Conservation (phyloP, 495 filamentous ascomycete species). For the Annulohypoxylon bovei region DNA sequence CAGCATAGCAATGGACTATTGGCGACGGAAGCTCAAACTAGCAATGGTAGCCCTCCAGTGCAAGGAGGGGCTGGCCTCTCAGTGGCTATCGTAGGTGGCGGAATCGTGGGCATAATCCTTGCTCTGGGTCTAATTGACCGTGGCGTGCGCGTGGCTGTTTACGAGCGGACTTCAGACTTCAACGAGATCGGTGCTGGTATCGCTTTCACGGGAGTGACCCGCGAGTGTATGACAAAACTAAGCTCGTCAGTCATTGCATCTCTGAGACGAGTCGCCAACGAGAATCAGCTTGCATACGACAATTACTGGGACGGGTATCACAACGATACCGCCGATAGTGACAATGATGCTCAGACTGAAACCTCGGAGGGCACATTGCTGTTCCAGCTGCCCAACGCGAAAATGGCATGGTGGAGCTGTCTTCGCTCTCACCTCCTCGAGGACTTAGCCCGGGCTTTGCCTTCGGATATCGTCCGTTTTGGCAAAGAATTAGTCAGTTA, state of each 20-base stretch:
- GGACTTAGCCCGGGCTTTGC: constrained; percentile 60
- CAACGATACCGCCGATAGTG: background rate
- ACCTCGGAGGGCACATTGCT: constrained; percentile 34
- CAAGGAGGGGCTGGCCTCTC: background rate
- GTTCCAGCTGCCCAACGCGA: background rate
- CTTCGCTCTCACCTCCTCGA: constrained; percentile 64
- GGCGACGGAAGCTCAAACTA: background rate
- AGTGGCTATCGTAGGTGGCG: constrained; percentile 55
- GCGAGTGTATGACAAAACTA: constrained; percentile 36
- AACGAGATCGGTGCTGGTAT: constrained; percentile 59
- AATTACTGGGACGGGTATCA: constrained; percentile 1
- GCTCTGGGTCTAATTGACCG: constrained; percentile 51
- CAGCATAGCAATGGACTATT: background rate
- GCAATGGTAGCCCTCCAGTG: background rate
- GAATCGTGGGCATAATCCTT: constrained; percentile 53
- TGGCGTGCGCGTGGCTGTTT: constrained; percentile 49
- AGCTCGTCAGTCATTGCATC: background rate
- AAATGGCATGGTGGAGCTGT: constrained; percentile 38
- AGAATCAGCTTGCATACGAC: constrained; percentile 1
- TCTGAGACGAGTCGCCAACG: background rate
- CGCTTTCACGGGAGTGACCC: constrained; percentile 54
- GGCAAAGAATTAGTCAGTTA: constrained; percentile 49
- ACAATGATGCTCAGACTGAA: background rate
- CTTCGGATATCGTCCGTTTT: constrained; percentile 48
- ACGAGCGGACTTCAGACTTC: constrained; percentile 52